Conservation (phyloP, 2,329 filamentous ascomycete genomes). For the Diaporthe ampelina region DNA sequence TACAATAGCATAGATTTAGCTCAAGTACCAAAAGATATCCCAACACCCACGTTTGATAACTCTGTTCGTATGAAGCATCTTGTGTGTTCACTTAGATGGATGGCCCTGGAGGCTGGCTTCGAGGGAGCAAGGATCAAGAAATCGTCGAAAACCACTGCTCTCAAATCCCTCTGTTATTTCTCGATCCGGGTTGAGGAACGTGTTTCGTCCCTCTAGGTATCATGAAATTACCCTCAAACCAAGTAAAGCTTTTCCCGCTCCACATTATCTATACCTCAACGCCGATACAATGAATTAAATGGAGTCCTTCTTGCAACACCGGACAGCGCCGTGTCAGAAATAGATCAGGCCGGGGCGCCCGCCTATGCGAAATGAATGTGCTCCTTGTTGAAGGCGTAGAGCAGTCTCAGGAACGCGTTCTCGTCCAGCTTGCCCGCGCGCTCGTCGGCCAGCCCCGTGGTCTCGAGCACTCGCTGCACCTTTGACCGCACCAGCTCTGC, state of each 20-base stretch:
- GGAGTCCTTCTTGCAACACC: background rate
- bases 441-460: slow-evolving; percentile 85
- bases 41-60: background rate
- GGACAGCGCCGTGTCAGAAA: background rate
- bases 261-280: slow-evolving; percentile 31
- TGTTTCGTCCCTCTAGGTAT: slow-evolving; percentile 34
- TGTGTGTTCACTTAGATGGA: background rate
- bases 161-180: background rate
- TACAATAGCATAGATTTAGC: slow-evolving; percentile 33
- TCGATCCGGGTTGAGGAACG: background rate
- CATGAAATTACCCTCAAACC: slow-evolving; percentile 22
- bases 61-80: background rate
- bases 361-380: slow-evolving; percentile 88
- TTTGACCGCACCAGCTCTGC: slow-evolving; percentile 88
- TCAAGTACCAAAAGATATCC: slow-evolving; percentile 25
- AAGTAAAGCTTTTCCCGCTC: slow-evolving; percentile 1
- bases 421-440: slow-evolving; percentile 90
- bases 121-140: background rate
- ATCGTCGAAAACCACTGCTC: background rate
- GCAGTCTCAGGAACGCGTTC: slow-evolving; percentile 87
- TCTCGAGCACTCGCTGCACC: slow-evolving; percentile 86
- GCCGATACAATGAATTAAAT: slow-evolving; percentile 36
- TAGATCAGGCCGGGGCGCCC: background rate
- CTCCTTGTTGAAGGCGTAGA: slow-evolving; percentile 89
- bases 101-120: background rate